Evolutionary conservation across 208 protist genomes (phyloP).

Genomic region (Leishmania mexicana): DNA sequence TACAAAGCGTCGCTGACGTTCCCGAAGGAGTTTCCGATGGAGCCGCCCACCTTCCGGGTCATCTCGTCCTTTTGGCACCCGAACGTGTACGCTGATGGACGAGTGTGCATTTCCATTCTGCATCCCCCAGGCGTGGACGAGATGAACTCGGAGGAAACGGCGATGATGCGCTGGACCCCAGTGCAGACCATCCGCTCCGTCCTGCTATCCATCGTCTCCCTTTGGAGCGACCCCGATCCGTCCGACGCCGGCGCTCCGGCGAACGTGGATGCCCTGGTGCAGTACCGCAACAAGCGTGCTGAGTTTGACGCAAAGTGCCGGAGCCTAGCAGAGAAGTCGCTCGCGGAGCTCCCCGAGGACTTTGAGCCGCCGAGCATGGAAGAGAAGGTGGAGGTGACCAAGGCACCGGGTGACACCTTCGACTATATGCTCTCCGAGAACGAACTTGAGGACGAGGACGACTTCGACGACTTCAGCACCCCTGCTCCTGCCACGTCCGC

Average conservation of each 20-base stretch:
- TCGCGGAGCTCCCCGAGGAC: conserved; percentile 85
- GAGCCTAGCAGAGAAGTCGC: conserved; percentile 85
- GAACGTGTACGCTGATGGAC: conserved; percentile 96
- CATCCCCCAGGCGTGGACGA: conserved; percentile 97
- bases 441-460: conserved; percentile 45
- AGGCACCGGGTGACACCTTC: conserved; percentile 24
- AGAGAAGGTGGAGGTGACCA: conserved; percentile 51
- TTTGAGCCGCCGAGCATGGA: conserved; percentile 78
- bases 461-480: conserved; percentile 45
- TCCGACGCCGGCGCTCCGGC: conserved; percentile 93
- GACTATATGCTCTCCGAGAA: conserved; percentile 37
- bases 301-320: conserved; percentile 66
- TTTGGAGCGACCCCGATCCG: conserved; percentile 95
- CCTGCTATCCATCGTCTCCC: conserved; percentile 93
- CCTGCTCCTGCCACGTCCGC: conserved; percentile 6
- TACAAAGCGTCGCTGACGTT: conserved; percentile 94
- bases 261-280: conserved; percentile 94
- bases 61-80: conserved; percentile 97
- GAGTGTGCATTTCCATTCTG: conserved; percentile 99
- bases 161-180: conserved; percentile 96
- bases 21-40: conserved; percentile 96
- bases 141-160: conserved; percentile 86
- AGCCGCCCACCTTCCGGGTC: conserved; percentile 95
- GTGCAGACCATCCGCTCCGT: conserved; percentile 96
- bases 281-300: conserved; percentile 78